These are phyloP conservation scores for Clitoria ternatea DNA, from an alignment of 306 rosid genomes.

Conservation along the genomic window DNA sequence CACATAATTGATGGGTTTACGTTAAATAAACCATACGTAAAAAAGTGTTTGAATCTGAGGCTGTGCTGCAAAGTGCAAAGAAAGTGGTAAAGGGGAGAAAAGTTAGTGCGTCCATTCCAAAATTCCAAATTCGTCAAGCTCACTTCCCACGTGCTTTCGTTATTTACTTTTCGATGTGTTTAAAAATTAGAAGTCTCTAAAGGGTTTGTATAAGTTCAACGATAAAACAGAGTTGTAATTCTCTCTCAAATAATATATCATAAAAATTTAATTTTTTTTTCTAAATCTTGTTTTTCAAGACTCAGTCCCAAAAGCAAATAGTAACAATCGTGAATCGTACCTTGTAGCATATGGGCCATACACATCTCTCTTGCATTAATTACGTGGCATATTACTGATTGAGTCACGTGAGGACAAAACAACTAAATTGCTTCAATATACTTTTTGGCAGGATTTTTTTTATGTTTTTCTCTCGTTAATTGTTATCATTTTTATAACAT, in stretches of 20 bases:
- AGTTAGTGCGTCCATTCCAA: neutral
- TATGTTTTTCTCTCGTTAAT: constrained; percentile 17
- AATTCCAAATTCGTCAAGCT: neutral
- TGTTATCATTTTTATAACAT: neutral
- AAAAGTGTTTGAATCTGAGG: neutral
- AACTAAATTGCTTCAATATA: neutral
- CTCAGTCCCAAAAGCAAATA: neutral
- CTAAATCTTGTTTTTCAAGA: too few relatives aligned
- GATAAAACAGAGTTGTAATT: too few relatives aligned
- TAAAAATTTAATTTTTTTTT: too few relatives aligned
- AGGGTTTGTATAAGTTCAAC: too few relatives aligned
- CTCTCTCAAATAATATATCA: too few relatives aligned
- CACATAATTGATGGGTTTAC: neutral
- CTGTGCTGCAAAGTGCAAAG: neutral
- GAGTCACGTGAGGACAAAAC: constrained; percentile 43
- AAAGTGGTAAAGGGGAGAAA: neutral
- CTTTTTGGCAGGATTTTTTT: constrained; percentile 15
- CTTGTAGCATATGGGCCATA: constrained; percentile 22
- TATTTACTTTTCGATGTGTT: neutral
- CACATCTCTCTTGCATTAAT: constrained; percentile 33
- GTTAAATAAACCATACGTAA: neutral
- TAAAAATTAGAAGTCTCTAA: too few relatives aligned
- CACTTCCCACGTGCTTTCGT: constrained; percentile 34
- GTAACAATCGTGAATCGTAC: neutral
- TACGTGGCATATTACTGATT: constrained; percentile 38